Percentiles rank a stretch among this genome's conserved stretches.
These are phyloP conservation scores for Penicillium psychrofluorescens DNA, from an alignment of 495 filamentous ascomycete genomes.

Conservation along the genomic window DNA sequence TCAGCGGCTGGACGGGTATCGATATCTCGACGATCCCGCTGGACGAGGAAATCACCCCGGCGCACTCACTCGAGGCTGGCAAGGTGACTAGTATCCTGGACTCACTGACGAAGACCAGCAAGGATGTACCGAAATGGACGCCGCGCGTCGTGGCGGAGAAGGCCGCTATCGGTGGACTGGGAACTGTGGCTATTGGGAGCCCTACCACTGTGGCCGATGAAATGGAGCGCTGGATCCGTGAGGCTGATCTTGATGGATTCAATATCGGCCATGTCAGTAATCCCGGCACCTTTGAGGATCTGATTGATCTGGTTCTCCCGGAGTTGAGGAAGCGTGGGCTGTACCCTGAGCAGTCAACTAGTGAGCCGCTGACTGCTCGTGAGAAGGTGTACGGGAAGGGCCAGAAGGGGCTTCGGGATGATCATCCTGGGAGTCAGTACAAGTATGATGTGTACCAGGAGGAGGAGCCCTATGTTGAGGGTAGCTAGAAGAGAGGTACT, in stretches of 20 bases:
- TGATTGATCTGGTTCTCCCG: slow-evolving; percentile 53
- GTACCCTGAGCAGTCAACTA: slow-evolving; percentile 26
- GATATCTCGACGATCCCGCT: slow-evolving; percentile 50
- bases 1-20: slow-evolving; percentile 57
- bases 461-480: slow-evolving; percentile 22
- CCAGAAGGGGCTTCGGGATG: slow-evolving; percentile 41
- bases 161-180: slow-evolving; percentile 50
- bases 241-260: slow-evolving; percentile 57
- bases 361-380: slow-evolving; percentile 45
- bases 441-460: slow-evolving; percentile 53
- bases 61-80: slow-evolving; percentile 45
- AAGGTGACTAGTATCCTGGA: slow-evolving; percentile 46
- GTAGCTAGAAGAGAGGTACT: neutral
- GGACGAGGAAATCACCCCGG: slow-evolving; percentile 47
- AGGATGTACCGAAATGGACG: slow-evolving; percentile 46
- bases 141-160: slow-evolving; percentile 47
- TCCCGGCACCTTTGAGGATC: slow-evolving; percentile 55
- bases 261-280: slow-evolving; percentile 48
- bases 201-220: slow-evolving; percentile 49
- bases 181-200: slow-evolving; percentile 45
- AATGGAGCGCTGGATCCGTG: slow-evolving; percentile 50
- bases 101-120: slow-evolving; percentile 41
- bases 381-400: slow-evolving; percentile 56
- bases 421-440: slow-evolving; percentile 48
- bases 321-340: slow-evolving; percentile 50